phyloP scores from a whole-genome alignment of 768 basidiomycete species.

The Tylopilus plumbeoviolaceoides region DNA sequence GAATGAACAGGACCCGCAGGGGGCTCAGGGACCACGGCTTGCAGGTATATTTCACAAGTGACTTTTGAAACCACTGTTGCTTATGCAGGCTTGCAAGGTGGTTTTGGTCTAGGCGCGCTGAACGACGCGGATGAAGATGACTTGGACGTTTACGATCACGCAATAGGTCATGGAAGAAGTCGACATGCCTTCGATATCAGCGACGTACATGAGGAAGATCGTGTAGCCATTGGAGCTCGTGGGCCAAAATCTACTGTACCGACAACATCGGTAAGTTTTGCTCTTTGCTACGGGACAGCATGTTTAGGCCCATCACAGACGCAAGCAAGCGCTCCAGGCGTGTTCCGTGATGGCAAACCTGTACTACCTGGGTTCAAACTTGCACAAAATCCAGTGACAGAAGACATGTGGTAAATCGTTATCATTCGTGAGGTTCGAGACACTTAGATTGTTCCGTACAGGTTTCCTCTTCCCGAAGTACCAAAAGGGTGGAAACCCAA shows the following conservation, averaged over 20 bases:
- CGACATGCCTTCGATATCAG: constrained; percentile 62
- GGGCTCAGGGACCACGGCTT: constrained; percentile 46
- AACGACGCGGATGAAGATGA: constrained; percentile 97
- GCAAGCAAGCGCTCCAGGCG: constrained; percentile 9
- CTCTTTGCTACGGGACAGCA: neutral
- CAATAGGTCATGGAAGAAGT: constrained; percentile 34
- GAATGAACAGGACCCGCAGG: constrained; percentile 18
- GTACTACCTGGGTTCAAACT: constrained; percentile 76
- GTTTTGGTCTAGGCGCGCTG: constrained; percentile 83
- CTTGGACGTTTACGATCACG: constrained; percentile 72
- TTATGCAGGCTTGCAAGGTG: constrained; percentile 40
- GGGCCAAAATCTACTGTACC: constrained; percentile 9
- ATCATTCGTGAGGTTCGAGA: constrained; percentile 17
- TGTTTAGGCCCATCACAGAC: constrained; percentile 23
- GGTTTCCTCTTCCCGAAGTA: constrained; percentile 82
- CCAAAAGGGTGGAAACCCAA: constrained; percentile 84
- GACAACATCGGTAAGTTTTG: constrained; percentile 11
- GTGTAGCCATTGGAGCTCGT: constrained; percentile 39
- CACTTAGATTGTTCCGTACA: constrained; percentile 29
- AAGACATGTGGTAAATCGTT: constrained; percentile 60
- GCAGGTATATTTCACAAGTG: constrained; percentile 41
- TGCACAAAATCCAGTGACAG: constrained; percentile 59
- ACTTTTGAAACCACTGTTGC: neutral
- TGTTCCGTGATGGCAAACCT: constrained; percentile 72
- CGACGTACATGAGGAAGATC: constrained; percentile 63